Percentiles rank a stretch among this genome's conserved stretches.
phyloP scores from a whole-genome alignment of 257 asterid genomes.

The Leptodermis oblonga region DNA sequence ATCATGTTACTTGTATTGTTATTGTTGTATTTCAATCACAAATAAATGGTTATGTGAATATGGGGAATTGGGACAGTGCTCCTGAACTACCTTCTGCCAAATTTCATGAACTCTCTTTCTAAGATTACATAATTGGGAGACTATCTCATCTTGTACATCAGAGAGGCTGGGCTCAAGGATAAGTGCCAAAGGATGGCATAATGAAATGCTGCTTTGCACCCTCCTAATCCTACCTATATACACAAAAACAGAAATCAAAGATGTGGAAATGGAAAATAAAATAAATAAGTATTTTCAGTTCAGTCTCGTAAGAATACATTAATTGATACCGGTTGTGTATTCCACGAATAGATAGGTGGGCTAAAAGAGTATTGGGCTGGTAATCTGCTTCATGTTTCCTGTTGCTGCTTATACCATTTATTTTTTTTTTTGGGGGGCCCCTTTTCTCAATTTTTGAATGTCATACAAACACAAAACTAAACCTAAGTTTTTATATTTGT shows the following conservation, averaged over 20 bases:
- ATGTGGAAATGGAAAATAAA: neutral
- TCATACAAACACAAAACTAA: neutral
- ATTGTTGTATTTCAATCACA: neutral
- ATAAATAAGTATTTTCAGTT: too few relatives aligned
- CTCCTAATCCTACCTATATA: neutral
- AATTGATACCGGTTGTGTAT: neutral
- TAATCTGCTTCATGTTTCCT: neutral
- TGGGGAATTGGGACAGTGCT: neutral
- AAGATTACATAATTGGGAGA: neutral
- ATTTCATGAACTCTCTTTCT: neutral
- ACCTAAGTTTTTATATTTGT: constrained; percentile 3
- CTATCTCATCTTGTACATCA: neutral
- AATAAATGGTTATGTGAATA: neutral
- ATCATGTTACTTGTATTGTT: neutral
- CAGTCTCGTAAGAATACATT: neutral
- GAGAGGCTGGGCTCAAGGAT: neutral
- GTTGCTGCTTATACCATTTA: neutral
- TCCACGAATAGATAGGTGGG: neutral
- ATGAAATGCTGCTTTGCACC: neutral
- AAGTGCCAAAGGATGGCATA: neutral
- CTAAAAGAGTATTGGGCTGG: neutral
- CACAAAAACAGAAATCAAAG: neutral
- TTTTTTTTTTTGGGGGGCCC: too few relatives aligned
- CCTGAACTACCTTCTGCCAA: neutral
- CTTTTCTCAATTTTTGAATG: neutral